Evolutionary conservation across 108 stramenopile genomes (phyloP), one percentile per base, ranked within the genome.

Genomic region (Nitzschia sp.): DNA sequence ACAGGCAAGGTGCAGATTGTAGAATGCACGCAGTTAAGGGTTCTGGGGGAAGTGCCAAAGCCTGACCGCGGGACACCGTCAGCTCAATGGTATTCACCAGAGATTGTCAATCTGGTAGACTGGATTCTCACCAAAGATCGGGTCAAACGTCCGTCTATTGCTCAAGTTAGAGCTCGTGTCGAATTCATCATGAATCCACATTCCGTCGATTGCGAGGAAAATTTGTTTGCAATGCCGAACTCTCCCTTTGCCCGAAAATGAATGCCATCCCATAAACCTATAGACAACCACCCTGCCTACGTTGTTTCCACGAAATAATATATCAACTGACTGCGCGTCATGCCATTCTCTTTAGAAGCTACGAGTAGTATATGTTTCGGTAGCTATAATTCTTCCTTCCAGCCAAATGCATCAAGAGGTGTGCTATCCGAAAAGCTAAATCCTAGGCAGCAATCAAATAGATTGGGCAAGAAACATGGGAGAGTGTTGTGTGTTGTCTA

Each of bases 1-100:
- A 64, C 70, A 39, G 79, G 79, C 42, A 15, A 39, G 7, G 55
- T 84, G 6, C 40, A 73, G 53, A 83, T 89, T 42, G 87, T 89
- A 6, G 89, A 91, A 62, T 87, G 88, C 67, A 80, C 84, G 9
- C 84, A 80, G 10, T 58, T 90, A 37, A 66, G 56, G 40, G 66
- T 72, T 19, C 29, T 68, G 71, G 81, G 85, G 10, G 64, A 38
- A 14, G 11, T 77, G 6, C 83, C 79, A 21, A 60, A 53, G 34
- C 76, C 73, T 17, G 66, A 70, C 0, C 25, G 11, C 20, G 57
- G 66, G 14, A 56, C 51, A 10, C 55, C 65, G 0, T 22, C 62
- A 9, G 63, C 55, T 1, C 21, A 53, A n/a, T 83, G 82, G 82
- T 79, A 79, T 73, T 79, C 78, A 11, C 21, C 57, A 24, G 58